These are phyloP conservation scores for Trypanosoma cruzi DNA, from an alignment of 208 protist genomes.

Conservation along the genomic window DNA sequence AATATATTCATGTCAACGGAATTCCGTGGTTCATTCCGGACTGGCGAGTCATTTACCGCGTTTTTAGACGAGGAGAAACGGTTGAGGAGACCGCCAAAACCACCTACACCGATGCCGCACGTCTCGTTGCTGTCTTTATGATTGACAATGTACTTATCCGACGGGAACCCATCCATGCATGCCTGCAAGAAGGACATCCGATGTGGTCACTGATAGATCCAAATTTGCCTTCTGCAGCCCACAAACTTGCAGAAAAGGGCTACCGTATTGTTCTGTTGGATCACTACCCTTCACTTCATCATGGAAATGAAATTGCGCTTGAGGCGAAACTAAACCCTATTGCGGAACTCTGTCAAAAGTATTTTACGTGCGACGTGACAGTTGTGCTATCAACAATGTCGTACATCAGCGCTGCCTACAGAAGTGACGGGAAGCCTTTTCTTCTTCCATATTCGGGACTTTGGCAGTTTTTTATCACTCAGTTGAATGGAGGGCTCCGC, in stretches of 20 bases:
- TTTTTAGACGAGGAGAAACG: slow-evolving; percentile 42
- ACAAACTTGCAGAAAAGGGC: slow-evolving; percentile 51
- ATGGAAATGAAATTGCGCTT: slow-evolving; percentile 51
- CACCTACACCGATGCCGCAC: slow-evolving; percentile 57
- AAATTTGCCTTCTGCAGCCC: slow-evolving; percentile 29
- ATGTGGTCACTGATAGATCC: slow-evolving; percentile 18
- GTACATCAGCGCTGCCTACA: slow-evolving; percentile 46
- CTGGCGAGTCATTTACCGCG: slow-evolving; percentile 67
- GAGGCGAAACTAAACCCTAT: slow-evolving; percentile 49
- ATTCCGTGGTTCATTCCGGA: slow-evolving; percentile 59
- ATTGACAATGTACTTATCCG: slow-evolving; percentile 56
- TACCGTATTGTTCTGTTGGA: slow-evolving; percentile 80
- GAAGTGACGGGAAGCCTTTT: slow-evolving; percentile 39
- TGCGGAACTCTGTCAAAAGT: slow-evolving; percentile 36
- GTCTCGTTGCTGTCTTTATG: slow-evolving; percentile 70
- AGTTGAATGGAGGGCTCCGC: slow-evolving; percentile 69
- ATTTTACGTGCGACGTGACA: slow-evolving; percentile 40
- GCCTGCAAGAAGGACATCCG: slow-evolving; percentile 12
- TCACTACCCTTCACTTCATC: slow-evolving; percentile 80
- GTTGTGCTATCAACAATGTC: slow-evolving; percentile 83
- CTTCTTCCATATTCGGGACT: slow-evolving; percentile 65
- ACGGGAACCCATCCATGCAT: slow-evolving; percentile 8
- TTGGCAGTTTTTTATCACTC: slow-evolving; percentile 52
- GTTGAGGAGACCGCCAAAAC: slow-evolving; percentile 22
- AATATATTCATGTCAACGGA: slow-evolving; percentile 27